Conservation (phyloP, 768 basidiomycete species). For the Lanmaoa pseudosensibilis region DNA sequence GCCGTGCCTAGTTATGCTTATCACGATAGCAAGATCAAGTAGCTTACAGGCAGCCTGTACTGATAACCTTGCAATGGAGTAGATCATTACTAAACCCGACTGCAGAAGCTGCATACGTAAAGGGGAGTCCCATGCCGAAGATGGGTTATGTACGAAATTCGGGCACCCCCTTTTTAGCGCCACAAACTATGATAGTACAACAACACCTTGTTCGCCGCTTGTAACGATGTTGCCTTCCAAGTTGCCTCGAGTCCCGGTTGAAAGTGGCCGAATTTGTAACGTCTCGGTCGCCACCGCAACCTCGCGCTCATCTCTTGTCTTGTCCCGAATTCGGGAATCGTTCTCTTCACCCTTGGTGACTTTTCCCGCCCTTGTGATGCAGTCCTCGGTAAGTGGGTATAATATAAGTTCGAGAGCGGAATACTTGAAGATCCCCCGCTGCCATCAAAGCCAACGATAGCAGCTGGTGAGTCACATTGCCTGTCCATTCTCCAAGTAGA, state of each 20-base stretch:
- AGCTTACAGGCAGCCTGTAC: neutral
- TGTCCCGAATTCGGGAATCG: constrained; percentile 24
- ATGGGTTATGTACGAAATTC: neutral
- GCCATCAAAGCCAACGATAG: constrained; percentile 25
- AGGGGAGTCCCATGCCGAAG: neutral
- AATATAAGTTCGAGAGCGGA: constrained; percentile 26
- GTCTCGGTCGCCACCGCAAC: constrained; percentile 26
- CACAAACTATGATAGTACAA: constrained; percentile 24
- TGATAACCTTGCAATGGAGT: neutral
- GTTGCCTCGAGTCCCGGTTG: neutral
- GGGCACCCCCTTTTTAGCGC: neutral
- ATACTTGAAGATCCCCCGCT: constrained; percentile 15
- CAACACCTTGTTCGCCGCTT: constrained; percentile 21
- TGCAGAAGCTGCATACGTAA: neutral
- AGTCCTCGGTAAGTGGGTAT: neutral
- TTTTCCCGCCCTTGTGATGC: constrained; percentile 6
- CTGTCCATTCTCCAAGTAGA: neutral
- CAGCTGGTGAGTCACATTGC: constrained; percentile 25
- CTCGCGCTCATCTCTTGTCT: constrained; percentile 8
- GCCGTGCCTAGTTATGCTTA: neutral
- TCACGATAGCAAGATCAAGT: neutral
- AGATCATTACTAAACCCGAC: neutral
- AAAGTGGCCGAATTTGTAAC: constrained; percentile 1
- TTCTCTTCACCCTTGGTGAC: constrained; percentile 14
- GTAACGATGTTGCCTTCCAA: constrained; percentile 3